A percentile compares a stretch with the other conserved stretches of the same genome.
Evolutionary conservation across 139 green algal species (phyloP).

Genomic region (Asterochloris sp.): DNA sequence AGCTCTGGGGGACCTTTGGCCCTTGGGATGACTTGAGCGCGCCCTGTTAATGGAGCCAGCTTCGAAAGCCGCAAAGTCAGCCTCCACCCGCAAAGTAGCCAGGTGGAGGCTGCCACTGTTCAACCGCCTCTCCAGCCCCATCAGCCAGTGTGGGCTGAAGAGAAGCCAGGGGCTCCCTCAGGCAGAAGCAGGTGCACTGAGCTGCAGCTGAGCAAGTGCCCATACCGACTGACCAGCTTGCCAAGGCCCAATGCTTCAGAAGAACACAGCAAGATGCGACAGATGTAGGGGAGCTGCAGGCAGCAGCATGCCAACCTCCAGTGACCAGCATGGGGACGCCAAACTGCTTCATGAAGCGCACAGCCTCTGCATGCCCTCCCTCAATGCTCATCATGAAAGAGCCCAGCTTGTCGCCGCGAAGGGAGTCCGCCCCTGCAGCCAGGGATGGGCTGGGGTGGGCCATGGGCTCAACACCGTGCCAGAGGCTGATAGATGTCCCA

Average conservation of each 20-base stretch:
- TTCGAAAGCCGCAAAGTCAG: no score
- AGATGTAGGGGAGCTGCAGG: neutral
- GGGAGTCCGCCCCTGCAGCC: slow-evolving; percentile 77
- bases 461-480: no score
- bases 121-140: no score
- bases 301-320: slow-evolving; percentile 30
- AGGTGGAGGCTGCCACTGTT: no score
- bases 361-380: slow-evolving; percentile 79
- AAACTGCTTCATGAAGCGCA: slow-evolving; percentile 89
- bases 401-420: slow-evolving; percentile 87
- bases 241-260: neutral
- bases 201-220: no score
- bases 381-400: slow-evolving; percentile 89
- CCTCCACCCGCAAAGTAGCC: no score
- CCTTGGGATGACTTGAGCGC: no score
- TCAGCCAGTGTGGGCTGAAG: no score
- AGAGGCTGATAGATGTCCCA: neutral
- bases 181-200: no score
- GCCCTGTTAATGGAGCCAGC: no score
- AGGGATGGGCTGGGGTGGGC: neutral
- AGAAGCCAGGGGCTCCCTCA: no score
- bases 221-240: neutral
- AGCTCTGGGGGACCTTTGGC: no score
- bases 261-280: neutral
- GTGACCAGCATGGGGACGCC: slow-evolving; percentile 86